These are phyloP conservation scores for Solanum chilense DNA, from an alignment of 257 asterid species.

Conservation along the genomic window DNA sequence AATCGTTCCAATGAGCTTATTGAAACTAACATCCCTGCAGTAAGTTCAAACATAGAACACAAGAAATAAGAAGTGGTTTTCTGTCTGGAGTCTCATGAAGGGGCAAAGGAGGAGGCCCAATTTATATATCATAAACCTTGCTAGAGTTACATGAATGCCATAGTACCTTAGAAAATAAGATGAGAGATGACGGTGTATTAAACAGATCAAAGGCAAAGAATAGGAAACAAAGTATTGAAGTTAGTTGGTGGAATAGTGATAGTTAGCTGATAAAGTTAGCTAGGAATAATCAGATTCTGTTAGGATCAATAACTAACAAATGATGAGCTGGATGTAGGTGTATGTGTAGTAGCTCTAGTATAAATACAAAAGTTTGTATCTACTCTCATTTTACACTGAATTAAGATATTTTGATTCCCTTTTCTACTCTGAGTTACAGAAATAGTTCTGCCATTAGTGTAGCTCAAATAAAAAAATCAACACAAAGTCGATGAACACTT, in stretches of 20 bases:
- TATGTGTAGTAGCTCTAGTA: too few relatives aligned
- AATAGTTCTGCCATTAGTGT: too few relatives aligned
- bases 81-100: not conserved
- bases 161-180: not conserved
- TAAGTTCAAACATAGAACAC: not conserved
- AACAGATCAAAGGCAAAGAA: not conserved
- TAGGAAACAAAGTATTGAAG: not conserved
- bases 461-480: too few relatives aligned
- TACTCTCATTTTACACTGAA: too few relatives aligned
- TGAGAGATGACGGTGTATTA: not conserved
- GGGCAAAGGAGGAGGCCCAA: not conserved
- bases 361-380: too few relatives aligned
- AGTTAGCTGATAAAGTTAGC: too few relatives aligned
- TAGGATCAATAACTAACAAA: too few relatives aligned
- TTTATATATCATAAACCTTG: not conserved
- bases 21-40: slow-evolving; percentile 83
- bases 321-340: too few relatives aligned
- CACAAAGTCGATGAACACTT: not conserved
- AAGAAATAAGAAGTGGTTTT: not conserved
- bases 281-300: too few relatives aligned
- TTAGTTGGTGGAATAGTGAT: too few relatives aligned
- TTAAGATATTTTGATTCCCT: too few relatives aligned
- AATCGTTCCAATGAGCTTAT: slow-evolving; percentile 47
- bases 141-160: not conserved
- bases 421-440: too few relatives aligned